Percentiles rank a stretch among this genome's conserved stretches.
Conservation (phyloP, 768 basidiomycete species). For the Leccinum disarticulatum region DNA sequence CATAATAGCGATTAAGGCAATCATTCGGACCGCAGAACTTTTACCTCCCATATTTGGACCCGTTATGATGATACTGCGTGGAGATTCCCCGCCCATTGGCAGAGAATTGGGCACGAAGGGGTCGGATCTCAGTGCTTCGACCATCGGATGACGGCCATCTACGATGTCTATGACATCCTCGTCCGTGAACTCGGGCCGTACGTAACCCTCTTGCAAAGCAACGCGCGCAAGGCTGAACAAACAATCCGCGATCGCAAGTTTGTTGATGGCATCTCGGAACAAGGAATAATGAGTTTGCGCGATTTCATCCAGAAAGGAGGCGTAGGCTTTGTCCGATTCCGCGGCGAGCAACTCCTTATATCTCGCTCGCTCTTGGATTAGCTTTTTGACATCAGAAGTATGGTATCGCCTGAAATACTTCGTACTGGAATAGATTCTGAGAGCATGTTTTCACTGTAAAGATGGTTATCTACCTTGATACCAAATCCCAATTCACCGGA, state of each 20-base stretch:
- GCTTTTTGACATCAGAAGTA: conserved; percentile 60
- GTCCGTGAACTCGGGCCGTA: conserved; percentile 72
- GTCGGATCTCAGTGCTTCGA: conserved; percentile 72
- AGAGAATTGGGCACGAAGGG: conserved; percentile 88
- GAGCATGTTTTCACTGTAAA: background rate
- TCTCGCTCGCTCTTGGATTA: conserved; percentile 71
- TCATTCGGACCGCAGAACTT: conserved; percentile 79
- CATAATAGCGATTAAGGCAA: conserved; percentile 72
- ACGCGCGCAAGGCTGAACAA: conserved; percentile 81
- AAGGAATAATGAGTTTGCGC: conserved; percentile 63
- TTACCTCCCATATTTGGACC: conserved; percentile 91
- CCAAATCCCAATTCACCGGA: conserved; percentile 58
- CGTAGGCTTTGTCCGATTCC: conserved; percentile 66
- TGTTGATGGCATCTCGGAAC: conserved; percentile 73
- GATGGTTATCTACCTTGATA: conserved; percentile 53
- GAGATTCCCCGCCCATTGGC: conserved; percentile 52
- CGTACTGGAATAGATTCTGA: conserved; percentile 48
- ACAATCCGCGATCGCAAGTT: conserved; percentile 85
- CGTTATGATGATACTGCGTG: conserved; percentile 70
- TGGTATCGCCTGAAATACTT: conserved; percentile 72
- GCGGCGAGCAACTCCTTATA: conserved; percentile 69
- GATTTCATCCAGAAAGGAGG: conserved; percentile 69
- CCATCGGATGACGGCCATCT: conserved; percentile 92
- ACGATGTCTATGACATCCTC: conserved; percentile 68
- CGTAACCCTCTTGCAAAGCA: conserved; percentile 73